These are phyloP conservation scores for Alternaria infectoria DNA, from an alignment of 2,329 filamentous ascomycete genomes.

Conservation along the genomic window DNA sequence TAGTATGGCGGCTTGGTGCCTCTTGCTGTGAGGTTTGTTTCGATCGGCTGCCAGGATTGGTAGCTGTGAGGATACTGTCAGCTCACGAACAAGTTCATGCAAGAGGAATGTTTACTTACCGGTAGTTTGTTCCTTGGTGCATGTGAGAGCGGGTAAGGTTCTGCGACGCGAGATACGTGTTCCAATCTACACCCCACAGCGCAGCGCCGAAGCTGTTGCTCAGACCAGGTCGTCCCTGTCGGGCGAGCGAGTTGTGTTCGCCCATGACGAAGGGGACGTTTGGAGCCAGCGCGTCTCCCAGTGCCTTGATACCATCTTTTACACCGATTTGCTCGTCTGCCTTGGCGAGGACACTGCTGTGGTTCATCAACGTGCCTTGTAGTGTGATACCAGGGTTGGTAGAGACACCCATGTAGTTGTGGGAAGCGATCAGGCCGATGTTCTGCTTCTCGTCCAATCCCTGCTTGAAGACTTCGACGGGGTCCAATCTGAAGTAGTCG, in stretches of 20 bases:
- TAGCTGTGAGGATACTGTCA: not conserved
- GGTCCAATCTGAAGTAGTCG: not conserved
- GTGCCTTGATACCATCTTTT: constrained; percentile 55
- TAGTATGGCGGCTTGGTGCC: constrained; percentile 72
- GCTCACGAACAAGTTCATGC: not conserved
- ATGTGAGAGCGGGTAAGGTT: constrained; percentile 66
- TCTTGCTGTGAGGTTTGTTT: constrained; percentile 55
- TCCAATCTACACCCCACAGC: constrained; percentile 70
- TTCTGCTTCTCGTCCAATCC: constrained; percentile 34
- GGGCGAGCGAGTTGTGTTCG: constrained; percentile 68
- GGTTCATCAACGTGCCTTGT: constrained; percentile 69
- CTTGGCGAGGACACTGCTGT: constrained; percentile 56
- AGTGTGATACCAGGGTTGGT: constrained; percentile 65
- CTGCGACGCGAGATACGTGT: constrained; percentile 62
- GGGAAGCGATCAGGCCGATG: constrained; percentile 62
- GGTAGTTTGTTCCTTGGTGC: constrained; percentile 69
- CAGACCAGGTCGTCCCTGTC: constrained; percentile 66
- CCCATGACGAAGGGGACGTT: constrained; percentile 62
- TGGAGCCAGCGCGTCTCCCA: constrained; percentile 50
- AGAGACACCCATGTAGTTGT: constrained; percentile 69
- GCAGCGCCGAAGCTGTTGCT: constrained; percentile 70
- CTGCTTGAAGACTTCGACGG: not conserved
- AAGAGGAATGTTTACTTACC: constrained; percentile 52
- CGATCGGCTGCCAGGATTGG: constrained; percentile 63
- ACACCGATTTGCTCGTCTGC: constrained; percentile 35